A percentile compares a stretch with the other conserved stretches of the same genome.
These are phyloP conservation scores for Leishmania lainsoni DNA, from an alignment of 208 protist species.

Conservation along the genomic window DNA sequence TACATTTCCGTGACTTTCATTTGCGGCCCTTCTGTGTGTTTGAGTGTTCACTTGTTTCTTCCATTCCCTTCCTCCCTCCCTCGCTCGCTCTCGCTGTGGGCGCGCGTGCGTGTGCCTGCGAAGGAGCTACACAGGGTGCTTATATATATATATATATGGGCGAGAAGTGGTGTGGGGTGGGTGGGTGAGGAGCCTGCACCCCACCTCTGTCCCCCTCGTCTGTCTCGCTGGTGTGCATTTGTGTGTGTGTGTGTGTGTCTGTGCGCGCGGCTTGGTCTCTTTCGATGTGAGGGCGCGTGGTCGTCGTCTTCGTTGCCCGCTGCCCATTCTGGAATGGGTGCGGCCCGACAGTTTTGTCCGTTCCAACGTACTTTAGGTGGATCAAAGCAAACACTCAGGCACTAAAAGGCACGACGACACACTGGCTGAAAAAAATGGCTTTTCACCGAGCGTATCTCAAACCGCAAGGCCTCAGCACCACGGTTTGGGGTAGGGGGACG, in stretches of 20 bases:
- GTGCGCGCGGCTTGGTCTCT: background rate
- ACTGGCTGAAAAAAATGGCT: background rate
- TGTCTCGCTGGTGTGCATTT: background rate
- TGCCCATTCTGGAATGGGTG: background rate
- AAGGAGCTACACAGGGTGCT: too few species aligned
- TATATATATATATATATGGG: background rate
- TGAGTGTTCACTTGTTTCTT: background rate
- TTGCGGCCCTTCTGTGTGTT: too few species aligned
- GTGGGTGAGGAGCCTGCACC: background rate
- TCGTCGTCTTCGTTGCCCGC: slow-evolving; percentile 3
- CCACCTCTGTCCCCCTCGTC: background rate
- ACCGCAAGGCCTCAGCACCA: background rate
- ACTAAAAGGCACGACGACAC: background rate
- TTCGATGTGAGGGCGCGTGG: background rate
- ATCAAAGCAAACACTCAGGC: too few species aligned
- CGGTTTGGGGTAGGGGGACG: background rate
- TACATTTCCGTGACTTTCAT: slow-evolving; percentile 12
- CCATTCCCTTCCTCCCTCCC: background rate
- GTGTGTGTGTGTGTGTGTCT: background rate
- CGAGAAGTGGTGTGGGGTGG: background rate
- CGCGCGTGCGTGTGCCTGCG: too few species aligned
- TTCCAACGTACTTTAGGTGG: too few species aligned
- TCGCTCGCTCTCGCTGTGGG: background rate
- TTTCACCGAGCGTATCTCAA: background rate
- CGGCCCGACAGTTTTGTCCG: too few species aligned